A percentile compares a stretch with the other conserved stretches of the same genome.
Conservation (phyloP, 257 asterid genomes). For the Henckelia pumila region DNA sequence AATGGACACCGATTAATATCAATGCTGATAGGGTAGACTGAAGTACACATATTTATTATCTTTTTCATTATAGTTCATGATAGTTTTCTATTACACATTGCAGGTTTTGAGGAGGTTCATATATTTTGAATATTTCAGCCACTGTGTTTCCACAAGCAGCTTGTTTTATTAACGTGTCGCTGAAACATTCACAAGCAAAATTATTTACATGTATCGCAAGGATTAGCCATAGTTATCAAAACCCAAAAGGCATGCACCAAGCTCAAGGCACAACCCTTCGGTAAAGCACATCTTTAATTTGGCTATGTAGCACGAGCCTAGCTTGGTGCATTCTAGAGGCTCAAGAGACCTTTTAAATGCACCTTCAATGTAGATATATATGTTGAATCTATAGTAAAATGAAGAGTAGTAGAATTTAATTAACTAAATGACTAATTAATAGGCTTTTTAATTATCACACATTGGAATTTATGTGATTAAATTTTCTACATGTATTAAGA, state of each 20-base stretch:
- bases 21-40: not conserved
- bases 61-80: not conserved
- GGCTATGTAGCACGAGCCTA: not conserved
- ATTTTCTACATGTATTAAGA: not conserved
- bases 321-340: not conserved
- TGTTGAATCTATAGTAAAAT: not conserved
- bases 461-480: too few species aligned
- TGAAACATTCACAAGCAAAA: slow-evolving; percentile 36
- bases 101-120: slow-evolving; percentile 30
- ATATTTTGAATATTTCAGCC: slow-evolving; percentile 66
- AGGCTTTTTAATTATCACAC: not conserved
- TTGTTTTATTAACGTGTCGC: slow-evolving; percentile 70
- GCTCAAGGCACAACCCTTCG: not conserved
- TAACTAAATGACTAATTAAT: too few species aligned
- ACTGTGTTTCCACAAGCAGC: slow-evolving; percentile 63
- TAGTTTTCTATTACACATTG: slow-evolving; percentile 16
- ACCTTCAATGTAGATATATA: not conserved
- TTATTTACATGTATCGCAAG: not conserved
- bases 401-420: not conserved
- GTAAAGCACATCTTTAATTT: not conserved
- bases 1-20: not conserved
- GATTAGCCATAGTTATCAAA: not conserved
- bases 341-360: not conserved
- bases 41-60: not conserved
- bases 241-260: not conserved